Percentiles rank a stretch among this genome's conserved stretches.
These are phyloP conservation scores for Teunomyces gatunensis DNA, from an alignment of 805 yeast species.

Conservation along the genomic window DNA sequence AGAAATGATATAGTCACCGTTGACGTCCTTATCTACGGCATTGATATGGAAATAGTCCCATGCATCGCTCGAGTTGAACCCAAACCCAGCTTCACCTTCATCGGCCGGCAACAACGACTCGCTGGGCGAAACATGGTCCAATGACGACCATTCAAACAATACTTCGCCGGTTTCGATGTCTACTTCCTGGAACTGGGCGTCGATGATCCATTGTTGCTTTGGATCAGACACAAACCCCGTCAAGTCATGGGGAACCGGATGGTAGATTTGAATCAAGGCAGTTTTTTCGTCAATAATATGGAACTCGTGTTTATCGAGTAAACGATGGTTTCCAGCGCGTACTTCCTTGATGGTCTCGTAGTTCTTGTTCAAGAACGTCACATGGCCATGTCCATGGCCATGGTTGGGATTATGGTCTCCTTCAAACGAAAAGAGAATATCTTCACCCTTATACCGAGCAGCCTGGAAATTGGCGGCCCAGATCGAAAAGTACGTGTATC, in stretches of 20 bases:
- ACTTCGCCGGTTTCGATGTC: constrained; percentile 35
- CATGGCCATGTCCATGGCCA: constrained; percentile 30
- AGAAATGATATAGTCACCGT: constrained; percentile 33
- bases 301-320: constrained; percentile 37
- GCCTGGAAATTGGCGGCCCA: constrained; percentile 13
- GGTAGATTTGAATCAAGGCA: constrained; percentile 31
- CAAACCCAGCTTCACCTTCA: constrained; percentile 34
- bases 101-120: constrained; percentile 29
- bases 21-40: constrained; percentile 35
- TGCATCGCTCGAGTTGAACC: constrained; percentile 30
- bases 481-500: constrained; percentile 30
- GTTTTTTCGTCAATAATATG: constrained; percentile 28
- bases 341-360: constrained; percentile 29
- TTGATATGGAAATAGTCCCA: constrained; percentile 42
- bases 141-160: constrained; percentile 32
- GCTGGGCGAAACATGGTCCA: constrained; percentile 32
- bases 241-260: constrained; percentile 29
- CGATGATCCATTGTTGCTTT: constrained; percentile 33
- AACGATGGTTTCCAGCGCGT: constrained; percentile 32
- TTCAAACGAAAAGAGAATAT: constrained; percentile 30
- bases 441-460: constrained; percentile 16
- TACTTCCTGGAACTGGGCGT: constrained; percentile 34
- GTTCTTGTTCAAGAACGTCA: constrained; percentile 26
- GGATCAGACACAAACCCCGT: constrained; percentile 22
- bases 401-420: constrained; percentile 30